Base-by-base conservation (phyloP, 768 basidiomycete genomes). In the Hericium alpestre region DNA sequence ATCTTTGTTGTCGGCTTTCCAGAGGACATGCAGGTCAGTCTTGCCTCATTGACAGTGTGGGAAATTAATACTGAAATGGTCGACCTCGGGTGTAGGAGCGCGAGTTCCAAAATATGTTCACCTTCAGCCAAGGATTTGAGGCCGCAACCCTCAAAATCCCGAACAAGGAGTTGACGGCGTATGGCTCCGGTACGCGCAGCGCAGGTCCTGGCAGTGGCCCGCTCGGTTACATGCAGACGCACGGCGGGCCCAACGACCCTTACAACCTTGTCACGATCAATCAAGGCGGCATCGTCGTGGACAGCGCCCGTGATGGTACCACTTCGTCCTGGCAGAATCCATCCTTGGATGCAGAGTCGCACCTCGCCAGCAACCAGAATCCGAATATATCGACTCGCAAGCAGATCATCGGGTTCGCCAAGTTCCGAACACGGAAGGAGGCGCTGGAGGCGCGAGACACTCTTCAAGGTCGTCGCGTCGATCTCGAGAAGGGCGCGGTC, bases 101-200 rank as follows among this genome's bases (percentile, higher is more conserved):
- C 32, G 96, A 99, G 73, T 99, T 98, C 71, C 92, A 95, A 70
- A 97, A 97, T 69, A 95, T 99, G 89, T 99, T 99, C 69, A 92
- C 93, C 8, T 99, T 99, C 66, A 92, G 90, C 3, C 74, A 80
- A 1, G 96, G 93, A 11, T 99, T 98, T 65, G 96, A 98, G 70
- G 96, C 94, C 22, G 95, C 96, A 8, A 96, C 94, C 6, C 79
- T 99, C 63, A 99, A 97, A 79, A 92, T 95, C 58, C 96, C 96
- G 1, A 91, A 92, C 75, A 87, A 93, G 72, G 90, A 93, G 65
- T 85, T 82, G 61, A 87, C 87, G 20, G 79, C 87, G 40, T 91
- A 89, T 61, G 82, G 82, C 20, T 74, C 64, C 51, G 71, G 50
- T 62, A 55, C 54, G 18, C 56, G 39, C 16, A 43, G 52, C 15